These are phyloP conservation scores for Patellifolia procumbens DNA, from an alignment of 179 eudicot genomes.

Conservation along the genomic window DNA sequence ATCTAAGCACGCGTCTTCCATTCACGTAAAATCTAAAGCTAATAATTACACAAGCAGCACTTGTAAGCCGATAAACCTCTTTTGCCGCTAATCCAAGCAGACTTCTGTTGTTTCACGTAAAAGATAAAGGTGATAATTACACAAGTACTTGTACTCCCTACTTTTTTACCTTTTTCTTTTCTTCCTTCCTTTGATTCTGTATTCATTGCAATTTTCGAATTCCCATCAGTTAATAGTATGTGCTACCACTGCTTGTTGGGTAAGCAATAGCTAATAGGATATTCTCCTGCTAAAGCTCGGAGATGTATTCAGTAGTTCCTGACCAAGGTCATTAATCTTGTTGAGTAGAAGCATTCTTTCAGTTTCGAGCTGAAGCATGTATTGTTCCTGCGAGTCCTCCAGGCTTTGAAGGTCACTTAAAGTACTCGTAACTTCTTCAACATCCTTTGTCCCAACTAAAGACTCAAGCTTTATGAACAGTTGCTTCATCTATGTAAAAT, in stretches of 20 bases:
- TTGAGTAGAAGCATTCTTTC: conserved; percentile 71
- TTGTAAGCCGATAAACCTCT: too few species aligned
- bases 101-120: background rate
- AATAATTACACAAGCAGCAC: background rate
- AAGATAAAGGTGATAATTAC: background rate
- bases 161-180: background rate
- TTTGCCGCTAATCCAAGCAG: too few species aligned
- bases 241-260: background rate
- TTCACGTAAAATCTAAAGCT: background rate
- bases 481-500: conserved; percentile 63
- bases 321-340: conserved; percentile 86
- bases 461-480: conserved; percentile 58
- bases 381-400: conserved; percentile 71
- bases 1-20: too few species aligned
- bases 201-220: background rate
- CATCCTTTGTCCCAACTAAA: conserved; percentile 47
- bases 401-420: conserved; percentile 78
- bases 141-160: background rate
- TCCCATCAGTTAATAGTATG: background rate
- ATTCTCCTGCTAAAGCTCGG: conserved; percentile 41
- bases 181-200: background rate
- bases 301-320: conserved; percentile 68
- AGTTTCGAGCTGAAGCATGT: conserved; percentile 80
- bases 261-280: conserved; percentile 22
- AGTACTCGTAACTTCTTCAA: conserved; percentile 52